These are phyloP conservation scores for Sarcodon aspratus DNA, from an alignment of 768 basidiomycete genomes.

Conservation along the genomic window DNA sequence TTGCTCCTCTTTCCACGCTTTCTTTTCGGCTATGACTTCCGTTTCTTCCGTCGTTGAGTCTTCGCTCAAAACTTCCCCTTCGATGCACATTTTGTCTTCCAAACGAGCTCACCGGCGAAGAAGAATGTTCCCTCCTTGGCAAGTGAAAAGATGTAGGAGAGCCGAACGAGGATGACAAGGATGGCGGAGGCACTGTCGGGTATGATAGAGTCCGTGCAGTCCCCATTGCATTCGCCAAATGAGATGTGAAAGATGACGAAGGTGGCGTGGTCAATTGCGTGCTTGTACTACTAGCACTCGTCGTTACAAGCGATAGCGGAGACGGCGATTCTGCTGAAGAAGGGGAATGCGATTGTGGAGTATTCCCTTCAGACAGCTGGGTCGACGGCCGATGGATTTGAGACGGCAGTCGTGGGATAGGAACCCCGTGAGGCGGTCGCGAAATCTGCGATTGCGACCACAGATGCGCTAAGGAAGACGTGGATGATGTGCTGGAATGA, in stretches of 20 bases:
- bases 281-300: slow-evolving; percentile 43
- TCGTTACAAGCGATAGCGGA: slow-evolving; percentile 46
- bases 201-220: slow-evolving; percentile 46
- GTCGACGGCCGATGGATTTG: slow-evolving; percentile 47
- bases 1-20: slow-evolving; percentile 8
- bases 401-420: slow-evolving; percentile 64
- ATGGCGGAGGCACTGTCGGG: slow-evolving; percentile 74
- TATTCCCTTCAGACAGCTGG: slow-evolving; percentile 37
- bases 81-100: slow-evolving; percentile 15
- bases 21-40: slow-evolving; percentile 7
- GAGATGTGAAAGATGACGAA: slow-evolving; percentile 41
- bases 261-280: slow-evolving; percentile 71
- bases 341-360: slow-evolving; percentile 52
- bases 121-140: slow-evolving; percentile 30
- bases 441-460: slow-evolving; percentile 10
- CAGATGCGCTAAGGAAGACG: slow-evolving; percentile 31
- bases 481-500: slow-evolving; percentile 30
- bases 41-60: slow-evolving; percentile 5
- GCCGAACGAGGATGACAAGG: slow-evolving; percentile 36
- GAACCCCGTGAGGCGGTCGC: slow-evolving; percentile 43
- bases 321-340: slow-evolving; percentile 59
- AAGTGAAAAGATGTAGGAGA: slow-evolving; percentile 42
- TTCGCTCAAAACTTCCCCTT: slow-evolving; percentile 7
- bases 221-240: slow-evolving; percentile 23
- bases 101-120: slow-evolving; percentile 30